These are phyloP conservation scores for Cytospora piceae DNA, from an alignment of 2,329 filamentous ascomycete genomes.

Conservation along the genomic window DNA sequence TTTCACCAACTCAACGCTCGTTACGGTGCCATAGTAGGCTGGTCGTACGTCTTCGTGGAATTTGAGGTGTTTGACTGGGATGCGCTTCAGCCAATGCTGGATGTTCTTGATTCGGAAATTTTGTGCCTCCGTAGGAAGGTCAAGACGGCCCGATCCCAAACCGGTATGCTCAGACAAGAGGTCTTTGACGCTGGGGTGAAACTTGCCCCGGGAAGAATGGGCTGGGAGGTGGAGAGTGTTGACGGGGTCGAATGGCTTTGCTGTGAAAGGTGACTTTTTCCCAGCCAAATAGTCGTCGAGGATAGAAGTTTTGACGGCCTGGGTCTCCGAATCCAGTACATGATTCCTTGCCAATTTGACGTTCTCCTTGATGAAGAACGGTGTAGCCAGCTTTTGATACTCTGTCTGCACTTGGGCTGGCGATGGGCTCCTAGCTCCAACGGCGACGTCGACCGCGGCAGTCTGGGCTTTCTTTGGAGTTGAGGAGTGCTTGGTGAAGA, in stretches of 20 bases:
- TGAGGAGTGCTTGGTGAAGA: constrained; percentile 46
- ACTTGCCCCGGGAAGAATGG: constrained; percentile 50
- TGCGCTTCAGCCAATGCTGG: constrained; percentile 48
- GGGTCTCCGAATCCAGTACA: constrained; percentile 62
- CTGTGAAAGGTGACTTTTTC: constrained; percentile 49
- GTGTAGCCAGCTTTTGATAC: constrained; percentile 74
- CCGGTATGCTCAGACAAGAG: constrained; percentile 62
- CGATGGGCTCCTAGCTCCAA: constrained; percentile 28
- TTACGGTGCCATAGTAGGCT: constrained; percentile 74
- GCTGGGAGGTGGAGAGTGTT: constrained; percentile 51
- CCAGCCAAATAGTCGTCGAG: constrained; percentile 58
- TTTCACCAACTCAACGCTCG: constrained; percentile 57
- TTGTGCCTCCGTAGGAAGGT: constrained; percentile 46
- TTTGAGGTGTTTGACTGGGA: constrained; percentile 66
- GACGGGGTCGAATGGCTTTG: constrained; percentile 48
- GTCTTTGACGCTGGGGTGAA: constrained; percentile 59
- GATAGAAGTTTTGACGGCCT: constrained; percentile 52
- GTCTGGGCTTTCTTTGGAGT: constrained; percentile 46
- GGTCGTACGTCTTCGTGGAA: constrained; percentile 70
- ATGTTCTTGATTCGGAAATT: constrained; percentile 44
- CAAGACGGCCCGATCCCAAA: constrained; percentile 38
- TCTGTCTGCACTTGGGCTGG: constrained; percentile 42
- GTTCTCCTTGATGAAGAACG: constrained; percentile 78
- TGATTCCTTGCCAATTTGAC: constrained; percentile 68
- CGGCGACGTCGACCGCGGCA: constrained; percentile 31